These are phyloP conservation scores for Geotrichum fermentans DNA, from an alignment of 1,139 yeast species.

Conservation along the genomic window DNA sequence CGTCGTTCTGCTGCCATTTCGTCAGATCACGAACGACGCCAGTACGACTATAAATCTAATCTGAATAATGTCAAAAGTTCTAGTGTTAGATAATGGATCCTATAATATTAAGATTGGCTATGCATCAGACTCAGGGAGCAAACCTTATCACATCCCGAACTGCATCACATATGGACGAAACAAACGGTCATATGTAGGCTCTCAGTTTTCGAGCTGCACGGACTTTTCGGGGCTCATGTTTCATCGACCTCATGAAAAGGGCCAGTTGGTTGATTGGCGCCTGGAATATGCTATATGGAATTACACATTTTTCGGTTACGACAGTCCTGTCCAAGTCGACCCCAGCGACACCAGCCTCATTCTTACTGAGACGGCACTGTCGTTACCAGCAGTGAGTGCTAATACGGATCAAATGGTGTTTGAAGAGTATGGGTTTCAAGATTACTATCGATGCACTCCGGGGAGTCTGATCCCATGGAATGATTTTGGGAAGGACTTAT, in stretches of 20 bases:
- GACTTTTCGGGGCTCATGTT: conserved; percentile 73
- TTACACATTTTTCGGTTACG: conserved; percentile 50
- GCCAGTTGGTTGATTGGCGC: conserved; percentile 90
- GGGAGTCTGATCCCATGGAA: conserved; percentile 73
- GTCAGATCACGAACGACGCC: no score
- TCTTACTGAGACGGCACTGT: conserved; percentile 74
- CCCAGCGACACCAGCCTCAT: conserved; percentile 50
- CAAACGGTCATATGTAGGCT: conserved; percentile 64
- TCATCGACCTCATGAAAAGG: conserved; percentile 77
- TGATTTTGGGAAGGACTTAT: conserved; percentile 18
- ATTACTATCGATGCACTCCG: conserved; percentile 59
- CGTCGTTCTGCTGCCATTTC: neutral
- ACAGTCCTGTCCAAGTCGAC: conserved; percentile 38
- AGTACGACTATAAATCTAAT: no score
- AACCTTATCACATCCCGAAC: conserved; percentile 58
- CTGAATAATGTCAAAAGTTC: conserved; percentile 28
- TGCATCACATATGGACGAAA: conserved; percentile 72
- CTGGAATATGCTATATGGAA: conserved; percentile 94
- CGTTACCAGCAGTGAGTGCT: conserved; percentile 74
- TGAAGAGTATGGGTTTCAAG: conserved; percentile 83
- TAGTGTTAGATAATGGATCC: conserved; percentile 81
- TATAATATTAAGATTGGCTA: conserved; percentile 76
- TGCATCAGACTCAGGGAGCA: conserved; percentile 32
- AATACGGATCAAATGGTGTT: conserved; percentile 89
- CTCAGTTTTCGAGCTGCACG: conserved; percentile 56